phyloP scores from a whole-genome alignment of 2,329 filamentous ascomycete species.

The Alternaria infectoria region DNA sequence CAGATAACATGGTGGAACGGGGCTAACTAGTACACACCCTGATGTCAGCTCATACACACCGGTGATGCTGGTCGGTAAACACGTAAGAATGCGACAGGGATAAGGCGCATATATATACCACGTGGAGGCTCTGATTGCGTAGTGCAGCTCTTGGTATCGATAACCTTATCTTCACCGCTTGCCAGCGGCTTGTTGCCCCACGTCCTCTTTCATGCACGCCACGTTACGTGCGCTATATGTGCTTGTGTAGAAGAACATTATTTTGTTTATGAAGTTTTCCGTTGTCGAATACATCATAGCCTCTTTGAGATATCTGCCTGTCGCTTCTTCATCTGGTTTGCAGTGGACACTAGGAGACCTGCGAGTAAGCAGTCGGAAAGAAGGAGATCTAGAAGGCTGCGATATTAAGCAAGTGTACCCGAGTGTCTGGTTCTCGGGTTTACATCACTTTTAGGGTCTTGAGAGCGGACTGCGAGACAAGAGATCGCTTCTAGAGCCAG shows the following conservation, averaged over 20 bases:
- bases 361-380: background rate
- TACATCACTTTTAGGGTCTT: background rate
- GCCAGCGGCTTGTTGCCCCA: background rate
- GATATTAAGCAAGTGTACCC: background rate
- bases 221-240: background rate
- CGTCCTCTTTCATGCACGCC: background rate
- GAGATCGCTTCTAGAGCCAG: background rate
- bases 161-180: constrained; percentile 36
- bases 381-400: background rate
- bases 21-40: background rate
- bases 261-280: background rate
- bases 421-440: background rate
- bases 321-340: background rate
- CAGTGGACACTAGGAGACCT: background rate
- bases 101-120: background rate
- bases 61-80: background rate
- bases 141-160: constrained; percentile 12
- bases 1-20: background rate
- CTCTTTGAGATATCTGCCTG: background rate
- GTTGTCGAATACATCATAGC: background rate
- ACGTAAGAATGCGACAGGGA: background rate
- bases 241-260: background rate
- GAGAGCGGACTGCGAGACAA: background rate
- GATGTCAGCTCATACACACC: background rate
- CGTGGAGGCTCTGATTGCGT: constrained; percentile 21